A percentile compares a stretch with the other conserved stretches of the same genome.
These are phyloP conservation scores for Pinus tabuliformis DNA, from an alignment of 75 land plant species.

Conservation along the genomic window DNA sequence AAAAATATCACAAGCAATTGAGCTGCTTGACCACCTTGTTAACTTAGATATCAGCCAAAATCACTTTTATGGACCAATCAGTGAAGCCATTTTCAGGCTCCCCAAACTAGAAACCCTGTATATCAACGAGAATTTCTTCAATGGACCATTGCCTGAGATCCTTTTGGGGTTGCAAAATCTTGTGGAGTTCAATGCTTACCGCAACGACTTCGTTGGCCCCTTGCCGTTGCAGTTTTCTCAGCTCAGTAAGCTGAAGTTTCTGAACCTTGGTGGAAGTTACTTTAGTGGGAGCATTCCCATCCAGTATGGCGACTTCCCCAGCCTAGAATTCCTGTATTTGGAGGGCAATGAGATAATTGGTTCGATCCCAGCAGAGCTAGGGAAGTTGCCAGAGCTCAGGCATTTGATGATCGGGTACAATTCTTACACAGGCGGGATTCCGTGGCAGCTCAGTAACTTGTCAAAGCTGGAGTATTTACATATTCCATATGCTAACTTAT, in stretches of 20 bases:
- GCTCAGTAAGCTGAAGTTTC: constrained; percentile 7
- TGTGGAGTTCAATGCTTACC: constrained; percentile 5
- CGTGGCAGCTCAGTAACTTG: constrained; percentile 19
- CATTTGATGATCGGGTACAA: constrained; percentile 25
- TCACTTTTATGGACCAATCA: too few species aligned
- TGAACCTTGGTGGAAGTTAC: constrained; percentile 29
- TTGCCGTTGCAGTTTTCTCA: constrained; percentile 20
- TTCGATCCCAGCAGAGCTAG: constrained; percentile 25
- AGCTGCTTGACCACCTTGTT: too few species aligned
- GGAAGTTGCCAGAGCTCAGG: constrained; percentile 16
- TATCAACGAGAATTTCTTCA: constrained; percentile 21
- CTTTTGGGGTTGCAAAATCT: constrained; percentile 1
- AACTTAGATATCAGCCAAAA: too few species aligned
- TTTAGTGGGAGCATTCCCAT: constrained; percentile 27
- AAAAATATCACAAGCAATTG: too few species aligned
- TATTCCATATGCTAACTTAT: constrained; percentile 14
- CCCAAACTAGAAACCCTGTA: constrained; percentile 24
- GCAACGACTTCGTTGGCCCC: constrained; percentile 24
- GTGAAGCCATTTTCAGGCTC: too few species aligned
- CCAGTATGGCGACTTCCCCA: constrained; percentile 16
- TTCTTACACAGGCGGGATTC: constrained; percentile 20
- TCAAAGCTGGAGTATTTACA: constrained; percentile 18
- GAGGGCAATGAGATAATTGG: constrained; percentile 33
- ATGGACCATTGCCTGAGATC: neutral
- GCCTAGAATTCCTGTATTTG: constrained; percentile 14